A percentile compares a stretch with the other conserved stretches of the same genome.
Conservation (phyloP, 305 asterid genomes). For the Rubia occidens region DNA sequence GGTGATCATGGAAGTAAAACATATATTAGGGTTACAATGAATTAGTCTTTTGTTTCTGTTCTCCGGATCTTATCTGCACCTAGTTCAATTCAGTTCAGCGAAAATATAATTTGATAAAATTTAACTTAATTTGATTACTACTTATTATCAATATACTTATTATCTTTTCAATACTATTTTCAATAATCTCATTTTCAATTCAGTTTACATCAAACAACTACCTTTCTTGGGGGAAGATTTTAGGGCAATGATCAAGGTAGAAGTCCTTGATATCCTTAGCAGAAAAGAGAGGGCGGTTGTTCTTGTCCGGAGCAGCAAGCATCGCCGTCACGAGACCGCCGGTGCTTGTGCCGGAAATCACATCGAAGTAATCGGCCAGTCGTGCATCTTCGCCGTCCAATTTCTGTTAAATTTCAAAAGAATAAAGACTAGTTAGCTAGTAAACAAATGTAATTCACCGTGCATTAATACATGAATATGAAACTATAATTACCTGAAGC, state of each 20-base stretch:
- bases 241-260: constrained; percentile 25
- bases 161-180: too few species aligned
- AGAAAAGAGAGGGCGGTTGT: constrained; percentile 28
- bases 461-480: not conserved
- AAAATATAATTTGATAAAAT: too few species aligned
- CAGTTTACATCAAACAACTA: not conserved
- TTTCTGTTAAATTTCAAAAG: constrained; percentile 2
- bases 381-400: constrained; percentile 31
- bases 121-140: too few species aligned
- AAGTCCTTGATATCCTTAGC: constrained; percentile 35
- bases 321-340: constrained; percentile 35
- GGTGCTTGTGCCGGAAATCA: constrained; percentile 27
- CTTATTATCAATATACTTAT: too few species aligned
- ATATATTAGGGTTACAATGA: not conserved
- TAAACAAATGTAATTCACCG: too few species aligned
- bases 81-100: too few species aligned
- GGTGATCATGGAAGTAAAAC: not conserved
- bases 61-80: too few species aligned
- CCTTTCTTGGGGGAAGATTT: constrained; percentile 32
- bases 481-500: constrained; percentile 22
- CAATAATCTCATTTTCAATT: too few species aligned
- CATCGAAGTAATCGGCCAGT: constrained; percentile 33
- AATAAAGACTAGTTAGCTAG: too few species aligned
- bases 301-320: constrained; percentile 27
- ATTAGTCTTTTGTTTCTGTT: too few species aligned